Evolutionary conservation across 805 yeast genomes (phyloP).

Genomic region (Candida morakotiae): DNA sequence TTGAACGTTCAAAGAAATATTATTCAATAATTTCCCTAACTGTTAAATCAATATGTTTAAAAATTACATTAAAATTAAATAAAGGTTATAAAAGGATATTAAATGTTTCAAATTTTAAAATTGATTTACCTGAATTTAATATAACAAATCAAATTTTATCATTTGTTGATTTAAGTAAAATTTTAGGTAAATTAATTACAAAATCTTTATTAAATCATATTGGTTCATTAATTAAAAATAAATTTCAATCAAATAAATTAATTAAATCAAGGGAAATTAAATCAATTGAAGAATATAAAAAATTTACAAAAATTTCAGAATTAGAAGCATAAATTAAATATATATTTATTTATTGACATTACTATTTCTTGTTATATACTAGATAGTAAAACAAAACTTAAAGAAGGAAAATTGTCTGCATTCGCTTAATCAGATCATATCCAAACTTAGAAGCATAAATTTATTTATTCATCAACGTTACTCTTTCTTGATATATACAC

Average conservation of each 20-base stretch:
- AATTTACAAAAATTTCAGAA: conserved; percentile 14
- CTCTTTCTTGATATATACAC: too few relatives aligned
- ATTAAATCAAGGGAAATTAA: neutral
- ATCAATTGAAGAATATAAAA: conserved; percentile 13
- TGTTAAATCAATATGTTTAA: conserved; percentile 22
- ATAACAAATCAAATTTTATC: conserved; percentile 30
- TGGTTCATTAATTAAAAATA: conserved; percentile 33
- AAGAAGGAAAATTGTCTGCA: too few relatives aligned
- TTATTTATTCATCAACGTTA: too few relatives aligned
- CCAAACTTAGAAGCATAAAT: too few relatives aligned
- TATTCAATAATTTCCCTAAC: conserved; percentile 61
- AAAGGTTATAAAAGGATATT: conserved; percentile 31
- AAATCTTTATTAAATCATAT: conserved; percentile 30
- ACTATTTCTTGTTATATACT: neutral
- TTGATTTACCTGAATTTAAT: conserved; percentile 30
- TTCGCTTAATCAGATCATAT: too few relatives aligned
- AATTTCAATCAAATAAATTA: conserved; percentile 13
- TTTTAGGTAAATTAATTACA: conserved; percentile 27
- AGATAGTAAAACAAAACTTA: too few relatives aligned
- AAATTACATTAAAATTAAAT: conserved; percentile 32
- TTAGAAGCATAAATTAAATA: conserved; percentile 1
- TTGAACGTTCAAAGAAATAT: conserved; percentile 68
- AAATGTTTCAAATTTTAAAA: conserved; percentile 33
- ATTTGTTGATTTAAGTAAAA: conserved; percentile 30
- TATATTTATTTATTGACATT: neutral